Evolutionary conservation across 257 asterid genomes (phyloP), one percentile per base, ranked within the genome.

Genomic region (Phtheirospermum japonicum): DNA sequence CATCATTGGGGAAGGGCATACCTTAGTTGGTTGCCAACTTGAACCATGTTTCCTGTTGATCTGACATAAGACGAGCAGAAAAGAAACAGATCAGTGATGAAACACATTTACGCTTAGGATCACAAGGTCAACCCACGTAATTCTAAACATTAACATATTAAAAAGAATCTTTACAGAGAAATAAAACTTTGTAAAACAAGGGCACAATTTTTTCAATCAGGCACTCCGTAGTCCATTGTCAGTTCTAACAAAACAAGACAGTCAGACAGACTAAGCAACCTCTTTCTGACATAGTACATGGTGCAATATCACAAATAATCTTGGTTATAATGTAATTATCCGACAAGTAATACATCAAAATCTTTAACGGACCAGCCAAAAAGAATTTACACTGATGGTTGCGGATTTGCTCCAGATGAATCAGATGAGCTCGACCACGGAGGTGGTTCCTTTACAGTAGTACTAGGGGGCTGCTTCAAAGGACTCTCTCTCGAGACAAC

Each of bases 401-500:
- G 84, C 36, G 26, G 67, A 76, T 63, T 73, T 40, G 53, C 75
- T 57, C 69, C 80, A 16, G 80, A 67, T 37, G 81, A 16, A 28
- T 67, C 76, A 62, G 80, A 46, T 51, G 82, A 67, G 62, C 31
- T 78, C 54, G 76, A 77, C 93, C 93, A 85, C 58, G 93, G 93
- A 8, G 89, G 89, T 49, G 89, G 93, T 62, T 85, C 93, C 16
- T 73, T 57, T 54, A 57, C 40, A 51, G 67, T 58, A 51, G 67
- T 58, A 53, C 56, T 70, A 68, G 73, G 71, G 16, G 77, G 63
- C 59, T 78, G 83, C 70, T 76, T 87, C 59, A 89, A 66, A 45
- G 94, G 90, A 52, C 79, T 82, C 67, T 89, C 95, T 58, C 88
- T 79, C n/a, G 97, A 77, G 66, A 77, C 76, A 70, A 65, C 81